Evolutionary conservation across 1,284 basidiomycete genomes (phyloP), one percentile per base, ranked within the genome.

Genomic region (Exobasidium cylindrosporum): DNA sequence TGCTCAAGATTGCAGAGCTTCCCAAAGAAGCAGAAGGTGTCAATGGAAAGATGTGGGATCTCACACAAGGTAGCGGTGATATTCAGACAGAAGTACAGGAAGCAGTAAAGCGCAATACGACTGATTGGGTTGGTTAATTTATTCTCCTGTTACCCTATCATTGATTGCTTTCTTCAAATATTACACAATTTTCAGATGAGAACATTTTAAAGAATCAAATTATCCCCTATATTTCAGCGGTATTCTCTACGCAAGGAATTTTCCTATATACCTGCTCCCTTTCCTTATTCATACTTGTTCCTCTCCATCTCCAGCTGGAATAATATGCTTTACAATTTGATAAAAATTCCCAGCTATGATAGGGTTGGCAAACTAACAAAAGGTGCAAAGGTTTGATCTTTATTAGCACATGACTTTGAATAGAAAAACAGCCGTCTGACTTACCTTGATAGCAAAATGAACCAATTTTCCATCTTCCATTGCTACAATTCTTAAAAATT

Each of bases 401-500:
- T n/a, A n/a, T n/a, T n/a, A n/a, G n/a, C 35, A 40, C 7, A 17
- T 7, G 97, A 97, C 83, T 99, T 88, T 77, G 92, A 92, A 29
- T 68, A 65, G 50, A 72, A 72, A 32, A 79, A 79, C 63, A 78
- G 79, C 28, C 74, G 77, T 66, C 77, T 75, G 40, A 29, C 72
- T 56, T 52, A 78, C 69, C 66, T 71, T 73, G 60, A 77, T 65
- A 11, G 74, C 76, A 50, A 78, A 77, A 26, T 76, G 73, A 10
- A 68, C 67, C 6, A 72, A 65, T 6, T 71, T 68, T 11, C 65
- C 65, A n/a, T 70, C 65, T 59, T 79, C 77, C 28, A 78, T 61
- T 2, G 76, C 74, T 14, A 76, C 68, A 49, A 79, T 64, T 44
- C 76, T 67, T 11, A 79, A 58, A 30, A 77, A 79, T 30, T 70